These are phyloP conservation scores for Steccherinum ochraceum DNA, from an alignment of 768 basidiomycete genomes.

Conservation along the genomic window DNA sequence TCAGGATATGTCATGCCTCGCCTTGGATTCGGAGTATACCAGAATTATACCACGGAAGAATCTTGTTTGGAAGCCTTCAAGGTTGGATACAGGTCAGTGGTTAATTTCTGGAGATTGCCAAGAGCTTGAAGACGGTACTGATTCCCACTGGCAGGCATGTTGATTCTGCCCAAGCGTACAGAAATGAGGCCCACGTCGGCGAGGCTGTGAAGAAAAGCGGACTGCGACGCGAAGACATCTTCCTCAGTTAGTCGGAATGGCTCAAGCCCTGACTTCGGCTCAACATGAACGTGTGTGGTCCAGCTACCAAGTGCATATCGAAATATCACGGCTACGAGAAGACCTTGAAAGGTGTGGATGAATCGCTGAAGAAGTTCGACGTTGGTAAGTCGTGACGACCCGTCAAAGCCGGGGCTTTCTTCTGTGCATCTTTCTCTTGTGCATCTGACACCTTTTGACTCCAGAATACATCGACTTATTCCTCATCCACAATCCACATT, in stretches of 20 bases:
- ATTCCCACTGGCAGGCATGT: constrained; percentile 40
- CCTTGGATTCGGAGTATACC: constrained; percentile 68
- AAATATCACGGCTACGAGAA: constrained; percentile 63
- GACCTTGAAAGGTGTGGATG: constrained; percentile 54
- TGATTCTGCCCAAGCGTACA: constrained; percentile 69
- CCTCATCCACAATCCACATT: constrained; percentile 38
- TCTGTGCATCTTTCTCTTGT: not conserved
- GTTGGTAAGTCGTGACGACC: constrained; percentile 46
- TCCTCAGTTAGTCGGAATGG: constrained; percentile 49
- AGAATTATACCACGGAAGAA: constrained; percentile 50
- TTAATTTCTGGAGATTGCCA: not conserved
- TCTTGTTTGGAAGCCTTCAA: constrained; percentile 58
- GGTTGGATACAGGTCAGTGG: constrained; percentile 52
- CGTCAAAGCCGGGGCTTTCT: constrained; percentile 16
- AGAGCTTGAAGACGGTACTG: not conserved
- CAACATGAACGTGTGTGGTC: not conserved
- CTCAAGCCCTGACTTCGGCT: not conserved
- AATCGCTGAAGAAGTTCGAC: constrained; percentile 51
- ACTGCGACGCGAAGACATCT: constrained; percentile 50
- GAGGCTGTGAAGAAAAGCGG: constrained; percentile 52
- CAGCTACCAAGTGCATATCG: constrained; percentile 65
- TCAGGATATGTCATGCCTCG: constrained; percentile 50
- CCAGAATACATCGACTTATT: constrained; percentile 42
- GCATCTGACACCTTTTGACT: not conserved
- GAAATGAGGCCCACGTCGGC: constrained; percentile 61